Evolutionary conservation across 495 filamentous ascomycete species (phyloP), one percentile per base, ranked within the genome.

Genomic region (Podospora pseudoanserina): DNA sequence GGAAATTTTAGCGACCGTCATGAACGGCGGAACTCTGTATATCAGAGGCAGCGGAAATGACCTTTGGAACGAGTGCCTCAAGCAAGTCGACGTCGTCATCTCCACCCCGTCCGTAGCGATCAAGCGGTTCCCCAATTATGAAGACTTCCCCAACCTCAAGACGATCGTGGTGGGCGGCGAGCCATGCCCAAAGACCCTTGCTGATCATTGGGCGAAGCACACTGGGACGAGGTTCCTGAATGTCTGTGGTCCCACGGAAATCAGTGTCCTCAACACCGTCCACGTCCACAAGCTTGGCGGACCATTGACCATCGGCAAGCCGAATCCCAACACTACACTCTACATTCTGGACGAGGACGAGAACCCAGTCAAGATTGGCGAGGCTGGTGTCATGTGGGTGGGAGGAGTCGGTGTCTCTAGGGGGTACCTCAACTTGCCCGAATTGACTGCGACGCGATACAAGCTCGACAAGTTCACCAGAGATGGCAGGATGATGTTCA

Each of bases 241-340:
- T 63, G 67, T 74, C 61, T 81, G 79, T 60, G 79, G 79, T 9
- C 78, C 79, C 0, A 81, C 79, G 6, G 79, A 81, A 65, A 76
- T 76, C 67, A 78, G 68, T 23, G 77, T 81, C 27, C 63, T 81
- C 19, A 81, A 79, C 71, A 81, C 78, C 0, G 73, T 70, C 55
- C 74, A 75, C 39, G 62, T 73, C 32, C 76, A 81, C 65, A 67
- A 72, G 57, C 69, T 70, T 6, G 77, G 77, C 3, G 67, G 65
- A 2, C 60, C 64, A 4, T 69, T 81, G 27, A 77, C 75, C 1
- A 81, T 81, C 61, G 79, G 79, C 6, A 74, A 68, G 59, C 79
- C 79, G 7, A 72, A 73, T 11, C 73, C 78, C 62, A 81, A 81
- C 66, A 81, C 74, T 20, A 77, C 70, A n/a, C 63, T 79, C 0